phyloP scores from a whole-genome alignment of 768 basidiomycete genomes.

The Kwoniella europaea region DNA sequence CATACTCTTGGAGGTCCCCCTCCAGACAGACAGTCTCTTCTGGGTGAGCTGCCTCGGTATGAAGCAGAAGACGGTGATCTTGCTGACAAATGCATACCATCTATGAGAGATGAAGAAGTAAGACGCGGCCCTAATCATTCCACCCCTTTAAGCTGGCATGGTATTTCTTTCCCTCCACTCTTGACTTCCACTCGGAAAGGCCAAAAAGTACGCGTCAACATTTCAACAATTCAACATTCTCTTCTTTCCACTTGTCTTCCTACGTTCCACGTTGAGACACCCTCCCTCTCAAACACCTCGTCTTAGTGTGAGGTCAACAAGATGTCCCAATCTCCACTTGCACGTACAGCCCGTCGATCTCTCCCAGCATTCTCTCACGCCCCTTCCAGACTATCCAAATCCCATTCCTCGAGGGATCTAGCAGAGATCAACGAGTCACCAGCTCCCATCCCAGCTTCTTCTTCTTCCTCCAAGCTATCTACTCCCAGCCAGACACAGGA shows the following conservation, averaged over 20 bases:
- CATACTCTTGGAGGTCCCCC: too few species aligned
- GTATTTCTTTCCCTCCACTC: not conserved
- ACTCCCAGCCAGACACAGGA: not conserved
- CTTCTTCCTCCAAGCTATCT: not conserved
- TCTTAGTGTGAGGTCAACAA: not conserved
- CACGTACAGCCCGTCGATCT: constrained; percentile 35
- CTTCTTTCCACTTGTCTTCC: not conserved
- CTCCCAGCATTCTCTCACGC: constrained; percentile 44
- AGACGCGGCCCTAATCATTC: not conserved
- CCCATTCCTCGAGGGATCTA: constrained; percentile 26
- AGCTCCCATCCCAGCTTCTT: not conserved
- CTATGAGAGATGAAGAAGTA: not conserved
- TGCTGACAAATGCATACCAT: too few species aligned
- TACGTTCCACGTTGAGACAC: not conserved
- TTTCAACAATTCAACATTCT: not conserved
- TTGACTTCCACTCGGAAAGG: not conserved
- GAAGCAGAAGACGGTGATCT: too few species aligned
- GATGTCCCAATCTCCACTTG: constrained; percentile 53
- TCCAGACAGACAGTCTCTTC: too few species aligned
- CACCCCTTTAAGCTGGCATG: not conserved
- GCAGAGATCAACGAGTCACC: constrained; percentile 13
- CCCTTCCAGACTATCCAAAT: constrained; percentile 44
- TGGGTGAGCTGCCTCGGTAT: too few species aligned
- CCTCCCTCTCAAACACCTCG: not conserved
- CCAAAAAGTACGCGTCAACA: not conserved